phyloP scores from a whole-genome alignment of 768 basidiomycete genomes.

The Fomitopsis serialis region DNA sequence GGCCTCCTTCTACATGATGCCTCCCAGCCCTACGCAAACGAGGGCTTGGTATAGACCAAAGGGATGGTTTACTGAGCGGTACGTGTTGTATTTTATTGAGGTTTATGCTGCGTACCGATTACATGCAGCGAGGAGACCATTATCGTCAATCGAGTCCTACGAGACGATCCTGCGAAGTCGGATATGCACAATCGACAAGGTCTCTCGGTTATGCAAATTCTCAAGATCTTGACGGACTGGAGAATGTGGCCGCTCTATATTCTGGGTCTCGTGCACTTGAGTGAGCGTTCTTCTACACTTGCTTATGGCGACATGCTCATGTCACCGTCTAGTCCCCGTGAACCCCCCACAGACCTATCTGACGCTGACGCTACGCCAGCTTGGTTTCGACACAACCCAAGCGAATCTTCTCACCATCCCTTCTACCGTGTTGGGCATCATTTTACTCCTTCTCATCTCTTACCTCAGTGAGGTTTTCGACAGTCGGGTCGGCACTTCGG shows the following conservation, averaged over 20 bases:
- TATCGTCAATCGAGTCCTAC: conserved; percentile 56
- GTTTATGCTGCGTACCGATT: not conserved
- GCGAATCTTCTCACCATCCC: conserved; percentile 62
- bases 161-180: conserved; percentile 63
- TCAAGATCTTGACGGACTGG: conserved; percentile 50
- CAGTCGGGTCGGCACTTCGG: conserved; percentile 48
- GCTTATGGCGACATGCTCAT: too few relatives aligned
- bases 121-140: conserved; percentile 52
- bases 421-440: conserved; percentile 45
- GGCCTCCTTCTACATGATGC: conserved; percentile 51
- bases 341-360: conserved; percentile 58
- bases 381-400: conserved; percentile 60
- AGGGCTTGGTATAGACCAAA: conserved; percentile 53
- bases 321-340: conserved; percentile 41
- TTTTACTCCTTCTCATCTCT: conserved; percentile 34
- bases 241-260: conserved; percentile 62
- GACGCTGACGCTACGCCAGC: conserved; percentile 53
- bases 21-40: conserved; percentile 60
- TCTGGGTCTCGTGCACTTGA: conserved; percentile 49
- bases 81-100: not conserved
- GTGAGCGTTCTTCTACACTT: conserved; percentile 23
- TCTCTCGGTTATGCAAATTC: conserved; percentile 43
- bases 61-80: conserved; percentile 63
- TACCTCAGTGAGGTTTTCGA: conserved; percentile 52
- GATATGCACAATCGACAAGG: conserved; percentile 74